These are phyloP conservation scores for Xenoacremonium recifei DNA, from an alignment of 2,329 filamentous ascomycete species.

Conservation along the genomic window DNA sequence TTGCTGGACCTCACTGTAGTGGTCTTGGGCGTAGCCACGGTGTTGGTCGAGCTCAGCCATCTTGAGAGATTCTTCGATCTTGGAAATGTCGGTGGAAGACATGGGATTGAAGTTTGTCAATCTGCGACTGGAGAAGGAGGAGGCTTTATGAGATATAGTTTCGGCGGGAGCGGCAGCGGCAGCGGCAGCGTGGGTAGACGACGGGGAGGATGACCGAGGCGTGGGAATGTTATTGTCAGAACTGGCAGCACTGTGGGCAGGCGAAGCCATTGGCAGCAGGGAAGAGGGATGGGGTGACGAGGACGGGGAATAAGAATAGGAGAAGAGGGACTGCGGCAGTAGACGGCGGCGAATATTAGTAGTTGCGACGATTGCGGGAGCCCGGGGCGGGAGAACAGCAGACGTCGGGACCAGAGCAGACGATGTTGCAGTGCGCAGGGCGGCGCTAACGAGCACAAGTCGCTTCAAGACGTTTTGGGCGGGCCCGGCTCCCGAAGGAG, in stretches of 20 bases:
- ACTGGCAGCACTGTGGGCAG: slow-evolving; percentile 45
- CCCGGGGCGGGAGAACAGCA: slow-evolving; percentile 15
- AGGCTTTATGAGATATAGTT: slow-evolving; percentile 45
- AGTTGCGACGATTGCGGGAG: slow-evolving; percentile 22
- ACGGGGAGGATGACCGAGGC: slow-evolving; percentile 53
- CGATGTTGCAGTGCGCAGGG: slow-evolving; percentile 25
- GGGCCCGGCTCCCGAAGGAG: slow-evolving; percentile 25
- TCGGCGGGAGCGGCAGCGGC: slow-evolving; percentile 43
- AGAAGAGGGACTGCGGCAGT: slow-evolving; percentile 22
- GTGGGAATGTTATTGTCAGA: slow-evolving; percentile 54
- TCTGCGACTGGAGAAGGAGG: slow-evolving; percentile 48
- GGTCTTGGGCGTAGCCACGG: slow-evolving; percentile 57
- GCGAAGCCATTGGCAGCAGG: slow-evolving; percentile 29
- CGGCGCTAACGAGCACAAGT: slow-evolving; percentile 32
- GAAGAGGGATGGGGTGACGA: slow-evolving; percentile 23
- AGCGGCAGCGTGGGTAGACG: slow-evolving; percentile 36
- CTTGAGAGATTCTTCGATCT: slow-evolving; percentile 60
- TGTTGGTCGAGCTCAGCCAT: slow-evolving; percentile 59
- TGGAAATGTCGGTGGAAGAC: slow-evolving; percentile 54
- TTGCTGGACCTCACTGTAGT: slow-evolving; percentile 57
- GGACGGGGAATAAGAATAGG: slow-evolving; percentile 23
- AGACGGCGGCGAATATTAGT: slow-evolving; percentile 29
- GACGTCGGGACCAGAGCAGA: slow-evolving; percentile 20
- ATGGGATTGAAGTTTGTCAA: slow-evolving; percentile 55
- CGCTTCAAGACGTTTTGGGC: slow-evolving; percentile 32